Evolutionary conservation across 192 early-diverging fungal genomes (phyloP).

Genomic region (Rhizophagus sp.): DNA sequence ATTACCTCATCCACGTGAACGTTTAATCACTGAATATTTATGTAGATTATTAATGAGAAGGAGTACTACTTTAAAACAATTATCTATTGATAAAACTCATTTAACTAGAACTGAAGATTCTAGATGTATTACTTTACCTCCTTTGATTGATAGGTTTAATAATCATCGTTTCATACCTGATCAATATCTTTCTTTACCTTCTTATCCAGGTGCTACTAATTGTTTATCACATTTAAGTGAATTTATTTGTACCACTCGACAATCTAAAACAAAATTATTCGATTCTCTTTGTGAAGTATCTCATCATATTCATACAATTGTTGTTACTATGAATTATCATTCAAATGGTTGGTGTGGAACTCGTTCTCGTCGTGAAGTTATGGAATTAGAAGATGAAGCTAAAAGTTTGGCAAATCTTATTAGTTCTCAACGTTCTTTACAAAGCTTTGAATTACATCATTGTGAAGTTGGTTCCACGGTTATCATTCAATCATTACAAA

Average conservation of each 20-base stretch:
- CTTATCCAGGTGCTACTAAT: not conserved
- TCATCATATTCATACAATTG: not conserved
- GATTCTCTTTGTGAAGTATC: not conserved
- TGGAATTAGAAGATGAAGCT: conserved; percentile 18
- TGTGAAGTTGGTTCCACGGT: not conserved
- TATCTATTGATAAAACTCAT: conserved; percentile 20
- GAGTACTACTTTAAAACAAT: conserved; percentile 7
- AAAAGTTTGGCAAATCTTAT: conserved; percentile 23
- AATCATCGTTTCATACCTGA: conserved; percentile 1
- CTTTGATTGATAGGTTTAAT: not conserved
- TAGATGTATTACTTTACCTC: not conserved
- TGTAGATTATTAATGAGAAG: conserved; percentile 13
- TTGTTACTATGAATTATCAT: not conserved
- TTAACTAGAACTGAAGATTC: not conserved
- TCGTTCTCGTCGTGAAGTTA: not conserved
- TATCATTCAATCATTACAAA: conserved; percentile 6
- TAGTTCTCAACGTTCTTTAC: not conserved
- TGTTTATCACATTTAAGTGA: conserved; percentile 14
- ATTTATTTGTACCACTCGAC: conserved; percentile 14
- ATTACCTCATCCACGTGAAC: not conserved
- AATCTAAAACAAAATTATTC: conserved; percentile 29
- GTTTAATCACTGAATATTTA: not conserved
- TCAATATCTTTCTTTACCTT: not conserved
- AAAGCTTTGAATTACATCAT: conserved; percentile 6
- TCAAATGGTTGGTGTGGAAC: not conserved